These are phyloP conservation scores for Metschnikowia bowlesiae DNA, from an alignment of 805 yeast species.

Conservation along the genomic window DNA sequence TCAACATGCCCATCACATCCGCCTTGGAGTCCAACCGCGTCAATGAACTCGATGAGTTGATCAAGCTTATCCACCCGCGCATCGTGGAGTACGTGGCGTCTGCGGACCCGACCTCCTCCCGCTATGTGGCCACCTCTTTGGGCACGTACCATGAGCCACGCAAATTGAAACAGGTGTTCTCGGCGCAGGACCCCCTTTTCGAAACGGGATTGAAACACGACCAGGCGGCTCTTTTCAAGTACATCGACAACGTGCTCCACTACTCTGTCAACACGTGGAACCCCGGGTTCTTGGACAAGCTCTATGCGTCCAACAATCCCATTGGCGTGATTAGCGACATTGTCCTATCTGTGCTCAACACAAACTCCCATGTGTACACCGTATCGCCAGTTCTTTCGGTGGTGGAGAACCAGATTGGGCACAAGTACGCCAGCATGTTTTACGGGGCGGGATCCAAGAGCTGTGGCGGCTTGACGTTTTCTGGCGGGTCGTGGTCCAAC, in stretches of 20 bases:
- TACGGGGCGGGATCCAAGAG: constrained; percentile 38
- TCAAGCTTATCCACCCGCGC: constrained; percentile 47
- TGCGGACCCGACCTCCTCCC: constrained; percentile 35
- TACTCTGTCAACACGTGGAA: constrained; percentile 84
- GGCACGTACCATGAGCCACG: constrained; percentile 53
- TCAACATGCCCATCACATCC: constrained; percentile 11
- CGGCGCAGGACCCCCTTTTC: constrained; percentile 31
- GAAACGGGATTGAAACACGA: constrained; percentile 31
- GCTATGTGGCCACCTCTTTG: constrained; percentile 38
- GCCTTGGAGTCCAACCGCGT: constrained; percentile 48
- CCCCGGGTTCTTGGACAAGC: constrained; percentile 77
- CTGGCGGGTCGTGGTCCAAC: constrained; percentile 88
- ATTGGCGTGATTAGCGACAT: constrained; percentile 75
- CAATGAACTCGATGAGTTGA: constrained; percentile 51
- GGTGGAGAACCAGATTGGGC: constrained; percentile 65
- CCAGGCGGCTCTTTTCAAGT: constrained; percentile 38
- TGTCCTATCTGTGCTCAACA: constrained; percentile 63
- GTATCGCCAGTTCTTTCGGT: constrained; percentile 78
- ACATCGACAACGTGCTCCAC: constrained; percentile 53
- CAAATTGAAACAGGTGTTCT: constrained; percentile 34
- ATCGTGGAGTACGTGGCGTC: constrained; percentile 49
- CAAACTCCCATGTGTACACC: constrained; percentile 81
- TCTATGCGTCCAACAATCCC: constrained; percentile 83
- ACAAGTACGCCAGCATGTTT: constrained; percentile 63
- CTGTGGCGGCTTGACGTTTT: constrained; percentile 79